These are phyloP conservation scores for Delitschia confertaspora DNA, from an alignment of 495 filamentous ascomycete species.

Conservation along the genomic window DNA sequence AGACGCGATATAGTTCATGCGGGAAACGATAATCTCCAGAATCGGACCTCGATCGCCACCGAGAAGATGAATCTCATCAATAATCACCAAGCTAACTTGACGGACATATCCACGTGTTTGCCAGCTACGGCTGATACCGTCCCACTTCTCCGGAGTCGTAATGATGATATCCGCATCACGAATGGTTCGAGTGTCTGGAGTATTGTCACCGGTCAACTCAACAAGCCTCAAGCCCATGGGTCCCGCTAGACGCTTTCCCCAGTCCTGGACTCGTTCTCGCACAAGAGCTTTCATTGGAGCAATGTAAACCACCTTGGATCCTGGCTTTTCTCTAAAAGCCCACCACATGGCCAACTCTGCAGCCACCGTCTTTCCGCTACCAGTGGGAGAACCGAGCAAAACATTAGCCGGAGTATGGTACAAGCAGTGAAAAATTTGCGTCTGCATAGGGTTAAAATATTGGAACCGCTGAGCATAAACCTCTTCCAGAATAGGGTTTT, in stretches of 20 bases:
- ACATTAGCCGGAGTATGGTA: constrained; percentile 90
- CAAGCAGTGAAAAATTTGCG: constrained; percentile 91
- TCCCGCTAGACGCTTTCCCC: constrained; percentile 71
- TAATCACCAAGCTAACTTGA: constrained; percentile 92
- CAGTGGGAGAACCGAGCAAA: constrained; percentile 91
- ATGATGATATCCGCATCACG: constrained; percentile 95
- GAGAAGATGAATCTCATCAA: constrained; percentile 95
- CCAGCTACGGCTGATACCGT: constrained; percentile 97
- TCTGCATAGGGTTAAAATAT: constrained; percentile 99
- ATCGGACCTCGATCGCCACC: constrained; percentile 94
- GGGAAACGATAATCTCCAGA: constrained; percentile 96
- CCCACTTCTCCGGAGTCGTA: constrained; percentile 98
- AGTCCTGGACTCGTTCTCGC: constrained; percentile 92
- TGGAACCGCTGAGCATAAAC: constrained; percentile 82
- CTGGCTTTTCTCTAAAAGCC: constrained; percentile 92
- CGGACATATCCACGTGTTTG: constrained; percentile 92
- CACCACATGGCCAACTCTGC: constrained; percentile 99
- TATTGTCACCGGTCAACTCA: constrained; percentile 96
- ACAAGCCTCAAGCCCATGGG: constrained; percentile 87
- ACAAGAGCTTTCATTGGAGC: constrained; percentile 99
- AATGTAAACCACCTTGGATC: constrained; percentile 97
- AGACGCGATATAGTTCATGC: constrained; percentile 98
- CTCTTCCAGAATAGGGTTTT: constrained; percentile 78
- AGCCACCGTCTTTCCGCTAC: constrained; percentile 93
- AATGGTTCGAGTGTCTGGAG: constrained; percentile 90